These are phyloP conservation scores for Hydnum rufescens DNA, from an alignment of 768 basidiomycete species.

Conservation along the genomic window DNA sequence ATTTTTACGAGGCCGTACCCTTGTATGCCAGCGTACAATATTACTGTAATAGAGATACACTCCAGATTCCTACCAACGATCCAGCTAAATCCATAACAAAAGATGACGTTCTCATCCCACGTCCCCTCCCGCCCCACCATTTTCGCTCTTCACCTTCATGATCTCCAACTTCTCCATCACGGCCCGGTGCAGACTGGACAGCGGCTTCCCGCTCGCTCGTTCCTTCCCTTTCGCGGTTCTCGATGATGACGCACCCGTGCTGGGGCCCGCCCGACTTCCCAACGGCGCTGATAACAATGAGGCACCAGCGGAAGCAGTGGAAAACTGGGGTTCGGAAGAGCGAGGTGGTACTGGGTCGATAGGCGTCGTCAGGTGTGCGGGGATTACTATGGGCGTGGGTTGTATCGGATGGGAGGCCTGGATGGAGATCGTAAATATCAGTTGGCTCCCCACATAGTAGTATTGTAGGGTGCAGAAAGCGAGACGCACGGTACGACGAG, in stretches of 20 bases:
- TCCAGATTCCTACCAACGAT: no score
- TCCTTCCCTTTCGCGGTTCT: slow-evolving; percentile 13
- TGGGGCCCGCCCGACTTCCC: neutral
- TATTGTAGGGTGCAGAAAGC: neutral
- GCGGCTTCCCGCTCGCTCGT: slow-evolving; percentile 6
- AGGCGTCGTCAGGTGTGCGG: slow-evolving; percentile 32
- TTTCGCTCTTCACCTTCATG: slow-evolving; percentile 44
- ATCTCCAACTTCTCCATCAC: slow-evolving; percentile 61
- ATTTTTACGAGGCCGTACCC: no score
- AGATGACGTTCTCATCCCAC: no score
- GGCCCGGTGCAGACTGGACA: slow-evolving; percentile 32
- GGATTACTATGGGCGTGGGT: slow-evolving; percentile 57
- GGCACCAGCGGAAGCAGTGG: neutral
- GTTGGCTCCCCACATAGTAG: neutral
- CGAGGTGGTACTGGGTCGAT: slow-evolving; percentile 1
- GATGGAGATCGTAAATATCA: slow-evolving; percentile 20
- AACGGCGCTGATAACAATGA: neutral
- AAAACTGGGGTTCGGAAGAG: neutral
- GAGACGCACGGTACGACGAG: slow-evolving; percentile 48
- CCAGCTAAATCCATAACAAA: no score
- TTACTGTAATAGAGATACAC: no score
- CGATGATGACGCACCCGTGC: neutral
- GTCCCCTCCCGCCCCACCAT: slow-evolving; percentile 18
- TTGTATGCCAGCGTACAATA: no score
- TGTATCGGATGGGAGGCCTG: slow-evolving; percentile 78